Base-by-base conservation (phyloP, 148 eudicot genomes). In the Rhododendron kiyosumense region DNA sequence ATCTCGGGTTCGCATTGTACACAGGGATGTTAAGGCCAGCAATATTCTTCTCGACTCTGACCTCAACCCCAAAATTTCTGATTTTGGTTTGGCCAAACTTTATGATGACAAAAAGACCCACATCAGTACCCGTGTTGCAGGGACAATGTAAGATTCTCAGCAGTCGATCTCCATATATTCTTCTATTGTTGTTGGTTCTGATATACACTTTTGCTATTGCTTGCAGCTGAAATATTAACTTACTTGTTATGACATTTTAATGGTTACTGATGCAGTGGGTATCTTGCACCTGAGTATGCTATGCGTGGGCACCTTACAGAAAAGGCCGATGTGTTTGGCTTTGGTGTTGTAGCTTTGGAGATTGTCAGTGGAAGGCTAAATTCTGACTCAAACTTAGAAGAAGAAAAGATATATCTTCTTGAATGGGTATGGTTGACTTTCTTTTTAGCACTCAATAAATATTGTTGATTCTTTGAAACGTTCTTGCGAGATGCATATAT, bases 261-360 rank as follows among this genome's bases (percentile, higher is more conserved):
- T 79, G 79, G 82, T 54, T 52, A 20, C 61, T 71, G 9, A 17
- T 90, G 54, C 65, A 96, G 99, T 86, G 99, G 99, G 49, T 96
- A 95, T 89, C 95, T 96, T 87, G 99, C 99, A n/a, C 99, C 98
- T 11, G 99, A 96, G 85, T 96, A 96, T 76, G 99, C 99, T 36
- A 87, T 96, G 95, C 94, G 96, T 76, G 99, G 99, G 49, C 98
- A 92, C 83, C 98, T 95, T 22, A 96, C 99, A 5, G 96, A 96
- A 86, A 96, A 96, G 91, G 98, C 91, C 61, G 99, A 96, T 89
- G 95, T 95, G 81, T 96, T 96, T 89, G 91, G 97, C 71, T 96
- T 93, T 86, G 99, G 99, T 67, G 94, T 96, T 26, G 94, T 95
- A 84, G 95, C 97, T 84, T 87, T 96, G 4, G 99, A 96, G 90